Conservation (phyloP, 2,329 filamentous ascomycete species). For the Sporothrix protearum region DNA sequence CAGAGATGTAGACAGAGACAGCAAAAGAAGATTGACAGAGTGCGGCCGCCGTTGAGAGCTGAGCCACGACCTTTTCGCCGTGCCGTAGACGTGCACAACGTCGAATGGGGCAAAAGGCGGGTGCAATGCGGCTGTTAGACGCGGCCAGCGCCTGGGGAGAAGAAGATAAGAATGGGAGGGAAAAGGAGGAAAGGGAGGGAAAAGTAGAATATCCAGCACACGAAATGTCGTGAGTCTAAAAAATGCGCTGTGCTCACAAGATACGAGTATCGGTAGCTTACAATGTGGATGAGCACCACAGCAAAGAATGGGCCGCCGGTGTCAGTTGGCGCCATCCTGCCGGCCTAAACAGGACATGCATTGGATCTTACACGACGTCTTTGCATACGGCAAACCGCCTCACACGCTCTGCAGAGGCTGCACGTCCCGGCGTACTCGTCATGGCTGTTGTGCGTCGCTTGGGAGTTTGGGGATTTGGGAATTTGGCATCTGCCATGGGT, state of each 20-base stretch:
- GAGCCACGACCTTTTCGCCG: slow-evolving; percentile 11
- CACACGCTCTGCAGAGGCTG: slow-evolving; percentile 8
- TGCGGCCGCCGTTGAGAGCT: neutral
- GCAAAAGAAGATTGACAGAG: neutral
- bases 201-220: neutral
- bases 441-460: slow-evolving; percentile 4
- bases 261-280: neutral
- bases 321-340: slow-evolving; percentile 1
- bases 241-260: neutral
- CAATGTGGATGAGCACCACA: slow-evolving; percentile 10
- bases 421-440: slow-evolving; percentile 15
- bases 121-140: slow-evolving; percentile 21
- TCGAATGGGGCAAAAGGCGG: neutral
- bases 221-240: neutral
- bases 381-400: neutral
- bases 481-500: slow-evolving; percentile 1
- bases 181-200: neutral
- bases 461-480: neutral
- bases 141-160: slow-evolving; percentile 3
- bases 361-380: slow-evolving; percentile 3
- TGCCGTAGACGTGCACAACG: slow-evolving; percentile 20
- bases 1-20: neutral
- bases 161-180: neutral
- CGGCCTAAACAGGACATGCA: neutral
- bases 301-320: neutral